Conservation (phyloP, 495 filamentous ascomycete species). For the Neurospora discreta region DNA sequence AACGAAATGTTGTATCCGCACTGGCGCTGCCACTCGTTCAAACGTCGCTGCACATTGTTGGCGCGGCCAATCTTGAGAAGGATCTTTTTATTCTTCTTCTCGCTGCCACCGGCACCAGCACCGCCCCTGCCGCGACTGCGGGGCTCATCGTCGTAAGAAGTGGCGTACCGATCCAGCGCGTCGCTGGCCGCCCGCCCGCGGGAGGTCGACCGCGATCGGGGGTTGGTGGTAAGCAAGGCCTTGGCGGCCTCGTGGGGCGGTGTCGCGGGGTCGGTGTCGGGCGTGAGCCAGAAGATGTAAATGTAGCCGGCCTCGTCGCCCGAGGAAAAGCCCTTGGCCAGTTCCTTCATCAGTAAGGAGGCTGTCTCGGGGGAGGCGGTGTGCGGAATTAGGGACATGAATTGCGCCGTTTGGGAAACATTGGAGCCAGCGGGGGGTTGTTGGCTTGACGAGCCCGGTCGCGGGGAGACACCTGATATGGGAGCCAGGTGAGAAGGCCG, state of each 20-base stretch:
- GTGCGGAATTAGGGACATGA: constrained; percentile 57
- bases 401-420: constrained; percentile 38
- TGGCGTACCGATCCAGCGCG: constrained; percentile 48
- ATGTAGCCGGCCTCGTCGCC: constrained; percentile 85
- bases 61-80: constrained; percentile 89
- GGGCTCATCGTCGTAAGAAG: constrained; percentile 9
- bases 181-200: constrained; percentile 51
- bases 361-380: constrained; percentile 52
- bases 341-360: constrained; percentile 55
- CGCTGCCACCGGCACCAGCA: constrained; percentile 5
- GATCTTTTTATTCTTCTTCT: constrained; percentile 36
- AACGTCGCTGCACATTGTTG: constrained; percentile 76
- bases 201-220: constrained; percentile 22
- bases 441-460: constrained; percentile 16
- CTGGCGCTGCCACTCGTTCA: constrained; percentile 88
- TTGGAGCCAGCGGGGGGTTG: constrained; percentile 9
- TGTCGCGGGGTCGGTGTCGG: constrained; percentile 37
- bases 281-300: constrained; percentile 92
- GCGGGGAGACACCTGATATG: neutral
- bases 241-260: constrained; percentile 48
- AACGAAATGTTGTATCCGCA: constrained; percentile 80
- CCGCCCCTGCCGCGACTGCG: constrained; percentile 2
- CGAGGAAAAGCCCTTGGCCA: constrained; percentile 69
- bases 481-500: constrained; percentile 6
- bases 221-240: constrained; percentile 41